Base-by-base conservation (phyloP, 495 filamentous ascomycete genomes). In the Arthonia radiata region DNA sequence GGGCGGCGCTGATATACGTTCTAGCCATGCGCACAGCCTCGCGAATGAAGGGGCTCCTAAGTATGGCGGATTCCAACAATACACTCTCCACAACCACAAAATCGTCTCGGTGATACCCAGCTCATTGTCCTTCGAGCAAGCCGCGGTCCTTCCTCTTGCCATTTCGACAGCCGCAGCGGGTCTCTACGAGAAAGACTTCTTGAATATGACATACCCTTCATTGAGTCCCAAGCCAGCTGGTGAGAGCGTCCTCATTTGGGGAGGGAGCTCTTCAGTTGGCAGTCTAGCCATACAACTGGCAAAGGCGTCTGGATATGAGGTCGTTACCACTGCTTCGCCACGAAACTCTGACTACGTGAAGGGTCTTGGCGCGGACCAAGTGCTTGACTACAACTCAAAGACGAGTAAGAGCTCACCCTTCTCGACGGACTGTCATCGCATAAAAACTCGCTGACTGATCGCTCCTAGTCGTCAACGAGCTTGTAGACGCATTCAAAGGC, bases 261-360 rank as follows among this genome's bases (percentile, higher is more conserved):
- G 67, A 16, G 69, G 65, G 17, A 51, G 58, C 3, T 51, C 53
- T 2, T 60, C 57, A 17, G 60, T 73, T 4, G 70, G 70, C 6
- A 46, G 52, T 39, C 57, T 56, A 29, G 62, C 59, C 0, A 67
- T 72, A 29, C 71, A 75, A 38, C 55, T 71, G 13, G 64, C 61
- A 3, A 43, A 46, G 1, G 56, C 59, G 0, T 52, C 68, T 0
- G 70, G 70, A 2, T 57, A 58, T 15, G 54, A 61, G 8, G 68
- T 74, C 2, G 41, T 70, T 25, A 46, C 57, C 0, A 68, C 64
- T 0, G 48, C 60, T 0, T 59, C 54, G 1, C 41, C 46, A 1
- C 50, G 50, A 34, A 73, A 74, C 39, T 54, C 59, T 19, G 53
- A 53, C 0, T 56, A 53, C 28, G 41, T 61, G 19, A 56, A 52